Base-by-base conservation (phyloP, 164 flowering plant genomes). In the Macadamia tetraphylla region DNA sequence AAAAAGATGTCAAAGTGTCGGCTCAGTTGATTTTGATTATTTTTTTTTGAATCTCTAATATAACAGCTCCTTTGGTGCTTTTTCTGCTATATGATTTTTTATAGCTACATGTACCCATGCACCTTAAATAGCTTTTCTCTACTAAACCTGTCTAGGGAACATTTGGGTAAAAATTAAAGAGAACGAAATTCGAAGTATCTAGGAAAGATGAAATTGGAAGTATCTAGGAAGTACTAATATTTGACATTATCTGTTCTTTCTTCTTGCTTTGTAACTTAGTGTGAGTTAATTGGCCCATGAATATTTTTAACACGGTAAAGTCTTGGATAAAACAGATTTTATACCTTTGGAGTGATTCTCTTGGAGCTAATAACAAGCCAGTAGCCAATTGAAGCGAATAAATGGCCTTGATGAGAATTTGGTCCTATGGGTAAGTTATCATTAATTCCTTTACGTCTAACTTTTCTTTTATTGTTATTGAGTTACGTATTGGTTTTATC, bases 131-230 rank as follows among this genome's bases (percentile, higher is more conserved):
- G 96, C 98, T 61, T 93, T 93, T 79, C 89, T 93, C 44, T 93
- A 97, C 83, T 89, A 93, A 73, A 93, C n/a, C 97, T 67, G 98
- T 93, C 30, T 91, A 93, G 76, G 98, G 98, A 76, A 93, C 98
- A 77, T 93, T 93, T 73, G 98, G 98, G 97, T 91, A 86, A 57
- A 60, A 55, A 14, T 69, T 44, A 49, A 10, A 31, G 10, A 55
- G 55, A 0, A 9, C 3, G 15, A 51, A 51, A 0, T 2, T 6
- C 6, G 11, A 46, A 46, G 9, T 6, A 11, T 9, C 12, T 9
- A 58, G n/a, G n/a, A n/a, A n/a, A n/a, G n/a, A n/a, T n/a, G n/a
- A n/a, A n/a, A n/a, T n/a, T n/a, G n/a, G n/a, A n/a, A n/a, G n/a
- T n/a, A n/a, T n/a, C n/a, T n/a, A n/a, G n/a, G n/a, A n/a, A n/a